phyloP scores from a whole-genome alignment of 177 flowering plant species.

The Telopea speciosissima region DNA sequence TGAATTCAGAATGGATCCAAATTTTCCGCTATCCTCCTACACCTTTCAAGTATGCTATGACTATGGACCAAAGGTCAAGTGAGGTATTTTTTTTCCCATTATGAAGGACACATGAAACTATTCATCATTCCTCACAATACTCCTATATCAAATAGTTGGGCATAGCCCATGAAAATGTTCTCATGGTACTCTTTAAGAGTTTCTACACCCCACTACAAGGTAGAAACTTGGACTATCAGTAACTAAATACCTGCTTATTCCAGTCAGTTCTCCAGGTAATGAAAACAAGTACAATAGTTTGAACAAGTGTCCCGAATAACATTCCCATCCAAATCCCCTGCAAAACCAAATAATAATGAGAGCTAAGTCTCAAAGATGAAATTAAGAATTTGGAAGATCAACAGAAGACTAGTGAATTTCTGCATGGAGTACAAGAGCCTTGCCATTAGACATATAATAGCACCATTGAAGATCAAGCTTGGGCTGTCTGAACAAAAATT shows the following conservation, averaged over 20 bases:
- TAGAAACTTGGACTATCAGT: background rate
- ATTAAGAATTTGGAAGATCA: background rate
- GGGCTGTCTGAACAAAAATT: background rate
- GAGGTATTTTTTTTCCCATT: too few species aligned
- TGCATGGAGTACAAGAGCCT: background rate
- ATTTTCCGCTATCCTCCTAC: too few species aligned
- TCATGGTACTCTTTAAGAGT: too few species aligned
- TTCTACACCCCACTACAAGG: too few species aligned
- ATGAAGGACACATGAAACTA: too few species aligned
- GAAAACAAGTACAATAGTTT: constrained; percentile 33
- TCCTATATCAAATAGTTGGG: too few species aligned
- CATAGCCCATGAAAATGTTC: too few species aligned
- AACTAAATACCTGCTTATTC: constrained; percentile 42
- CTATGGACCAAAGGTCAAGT: too few species aligned
- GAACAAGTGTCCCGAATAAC: constrained; percentile 41
- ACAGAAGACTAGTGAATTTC: background rate
- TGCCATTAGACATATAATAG: background rate
- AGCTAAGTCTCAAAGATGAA: background rate
- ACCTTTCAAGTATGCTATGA: too few species aligned
- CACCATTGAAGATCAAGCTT: background rate
- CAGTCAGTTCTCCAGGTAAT: constrained; percentile 53
- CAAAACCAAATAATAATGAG: background rate
- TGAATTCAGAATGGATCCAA: too few species aligned
- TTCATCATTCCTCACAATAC: too few species aligned
- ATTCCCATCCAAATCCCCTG: constrained; percentile 68